Evolutionary conservation across 164 flowering plant genomes (phyloP).

Genomic region (Piper betle): DNA sequence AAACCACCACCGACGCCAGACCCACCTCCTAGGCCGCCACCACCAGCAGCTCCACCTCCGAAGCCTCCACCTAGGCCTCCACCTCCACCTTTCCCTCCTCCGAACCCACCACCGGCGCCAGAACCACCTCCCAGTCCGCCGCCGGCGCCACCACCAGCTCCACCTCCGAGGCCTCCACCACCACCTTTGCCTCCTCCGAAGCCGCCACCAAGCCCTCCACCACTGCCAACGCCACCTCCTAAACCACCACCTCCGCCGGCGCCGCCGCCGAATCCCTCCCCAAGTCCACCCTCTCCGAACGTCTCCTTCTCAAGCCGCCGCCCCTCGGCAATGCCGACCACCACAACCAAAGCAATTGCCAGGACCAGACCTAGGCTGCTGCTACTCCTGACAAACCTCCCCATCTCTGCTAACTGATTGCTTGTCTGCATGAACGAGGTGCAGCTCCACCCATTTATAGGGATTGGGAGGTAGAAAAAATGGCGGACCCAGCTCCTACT

Average conservation of each 20-base stretch:
- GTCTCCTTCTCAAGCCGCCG: background rate
- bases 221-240: background rate
- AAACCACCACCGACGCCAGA: background rate
- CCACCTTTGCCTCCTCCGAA: background rate
- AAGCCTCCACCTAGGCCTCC: background rate
- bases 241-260: background rate
- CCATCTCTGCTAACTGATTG: background rate
- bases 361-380: background rate
- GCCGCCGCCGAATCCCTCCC: background rate
- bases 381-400: background rate
- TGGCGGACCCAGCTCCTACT: background rate
- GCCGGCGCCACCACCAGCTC: background rate
- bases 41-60: background rate
- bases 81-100: background rate
- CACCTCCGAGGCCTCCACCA: background rate
- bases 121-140: background rate
- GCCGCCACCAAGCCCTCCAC: background rate
- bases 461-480: background rate
- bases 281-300: background rate
- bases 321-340: background rate
- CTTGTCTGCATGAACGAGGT: background rate
- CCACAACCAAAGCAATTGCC: background rate
- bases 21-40: background rate
- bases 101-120: constrained; percentile 1
- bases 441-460: background rate